Evolutionary conservation across 768 basidiomycete species (phyloP).

Genomic region (Amanita fuliginea): DNA sequence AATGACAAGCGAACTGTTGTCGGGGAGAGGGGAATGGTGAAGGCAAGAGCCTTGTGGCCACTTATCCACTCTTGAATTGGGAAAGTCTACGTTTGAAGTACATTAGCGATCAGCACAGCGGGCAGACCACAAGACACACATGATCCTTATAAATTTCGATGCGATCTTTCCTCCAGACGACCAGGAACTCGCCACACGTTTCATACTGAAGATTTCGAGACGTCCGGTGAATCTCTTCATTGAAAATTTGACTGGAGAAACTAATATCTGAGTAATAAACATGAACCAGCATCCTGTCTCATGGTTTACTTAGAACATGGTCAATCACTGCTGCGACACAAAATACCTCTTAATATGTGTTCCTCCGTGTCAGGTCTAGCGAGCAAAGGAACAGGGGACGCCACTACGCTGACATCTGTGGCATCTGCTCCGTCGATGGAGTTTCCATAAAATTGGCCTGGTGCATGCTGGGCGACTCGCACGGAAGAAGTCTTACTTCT

Average conservation of each 20-base stretch:
- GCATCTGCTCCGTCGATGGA: background rate
- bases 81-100: conserved; percentile 28
- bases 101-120: conserved; percentile 8
- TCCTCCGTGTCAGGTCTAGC: conserved; percentile 30
- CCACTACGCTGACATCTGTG: background rate
- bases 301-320: conserved; percentile 10
- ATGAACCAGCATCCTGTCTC: conserved; percentile 87
- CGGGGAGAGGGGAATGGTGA: conserved; percentile 60
- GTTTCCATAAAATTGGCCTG: background rate
- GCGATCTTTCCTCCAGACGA: conserved; percentile 68
- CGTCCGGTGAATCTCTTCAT: conserved; percentile 58
- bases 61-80: conserved; percentile 58
- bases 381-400: conserved; percentile 9
- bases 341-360: conserved; percentile 65
- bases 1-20: conserved; percentile 62
- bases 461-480: background rate
- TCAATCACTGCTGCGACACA: conserved; percentile 5
- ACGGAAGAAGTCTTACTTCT: background rate
- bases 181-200: conserved; percentile 75
- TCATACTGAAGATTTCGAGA: conserved; percentile 50
- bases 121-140: conserved; percentile 31
- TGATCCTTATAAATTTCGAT: conserved; percentile 83
- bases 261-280: conserved; percentile 54
- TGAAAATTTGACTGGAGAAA: conserved; percentile 37
- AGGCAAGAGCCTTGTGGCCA: conserved; percentile 71